Conservation (phyloP, 768 basidiomycete genomes). For the Tephrocybe sp. region DNA sequence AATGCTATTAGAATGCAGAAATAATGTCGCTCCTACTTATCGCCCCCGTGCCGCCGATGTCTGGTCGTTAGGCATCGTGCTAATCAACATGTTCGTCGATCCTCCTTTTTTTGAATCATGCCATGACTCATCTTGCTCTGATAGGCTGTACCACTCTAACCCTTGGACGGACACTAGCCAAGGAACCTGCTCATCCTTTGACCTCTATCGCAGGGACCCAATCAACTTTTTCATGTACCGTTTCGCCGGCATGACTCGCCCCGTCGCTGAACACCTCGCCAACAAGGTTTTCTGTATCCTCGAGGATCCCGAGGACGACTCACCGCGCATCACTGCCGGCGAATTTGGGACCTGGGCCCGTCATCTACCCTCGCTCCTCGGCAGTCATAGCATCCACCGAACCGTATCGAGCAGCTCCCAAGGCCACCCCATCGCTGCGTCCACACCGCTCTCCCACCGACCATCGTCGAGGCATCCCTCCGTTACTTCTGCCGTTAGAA, state of each 20-base stretch:
- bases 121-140: conserved; percentile 3
- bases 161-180: conserved; percentile 95
- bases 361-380: conserved; percentile 75
- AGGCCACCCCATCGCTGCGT: conserved; percentile 63
- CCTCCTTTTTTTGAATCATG: conserved; percentile 22
- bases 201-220: conserved; percentile 74
- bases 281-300: conserved; percentile 82
- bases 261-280: conserved; percentile 88
- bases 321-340: conserved; percentile 68
- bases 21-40: conserved; percentile 95
- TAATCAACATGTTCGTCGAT: conserved; percentile 88
- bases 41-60: conserved; percentile 94
- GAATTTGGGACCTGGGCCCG: conserved; percentile 88
- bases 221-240: conserved; percentile 85
- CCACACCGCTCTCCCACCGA: conserved; percentile 66
- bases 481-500: conserved; percentile 43
- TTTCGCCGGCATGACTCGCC: conserved; percentile 84
- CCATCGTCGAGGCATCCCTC: conserved; percentile 69
- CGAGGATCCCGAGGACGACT: conserved; percentile 62
- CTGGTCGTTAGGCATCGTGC: conserved; percentile 98
- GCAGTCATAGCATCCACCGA: conserved; percentile 55
- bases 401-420: conserved; percentile 60
- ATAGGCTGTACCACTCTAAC: conserved; percentile 94
- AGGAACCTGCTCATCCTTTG: conserved; percentile 80
- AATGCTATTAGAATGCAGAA: conserved; percentile 82